Base-by-base conservation (phyloP, 1,284 basidiomycete species). In the Lentinus polychrous region DNA sequence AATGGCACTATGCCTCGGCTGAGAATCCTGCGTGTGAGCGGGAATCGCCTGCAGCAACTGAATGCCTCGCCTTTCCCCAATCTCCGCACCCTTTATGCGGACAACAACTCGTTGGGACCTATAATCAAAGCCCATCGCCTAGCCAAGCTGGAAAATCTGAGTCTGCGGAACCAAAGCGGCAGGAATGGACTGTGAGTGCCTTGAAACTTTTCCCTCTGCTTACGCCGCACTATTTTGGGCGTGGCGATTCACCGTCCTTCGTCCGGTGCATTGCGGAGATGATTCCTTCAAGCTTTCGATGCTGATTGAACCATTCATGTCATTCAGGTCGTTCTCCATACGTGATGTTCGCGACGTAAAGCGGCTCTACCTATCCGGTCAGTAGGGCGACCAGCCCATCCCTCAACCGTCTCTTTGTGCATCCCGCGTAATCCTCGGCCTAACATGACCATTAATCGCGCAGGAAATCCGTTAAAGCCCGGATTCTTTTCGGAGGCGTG, bases 291-390 rank as follows among this genome's bases (percentile, higher is more conserved):
- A 27, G 27, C 27, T 27, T 27, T 27, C 5, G 10, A 27, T 10
- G 27, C 27, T 27, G 27, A 12, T 43, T 43, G 20, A 43, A 43
- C 31, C 46, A n/a, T n/a, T n/a, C n/a, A n/a, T 46, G 37, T 22
- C 35, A 24, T 45, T 23, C 53, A 65, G 62, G 50, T 49, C 55
- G 14, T 63, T 85, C 54, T 73, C 80, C 55, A 78, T 79, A 51
- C 77, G 80, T 52, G 85, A 93, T 64, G 76, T 96, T 58, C 81
- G 91, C 59, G 89, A 94, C 69, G 81, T 93, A 56, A 94, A 94
- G 69, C 80, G 95, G 42, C 71, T 99, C 58, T 99, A 97, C 73
- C 78, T 98, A 45, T 94, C 91, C 52, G 93, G 93, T 86, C 70
- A 66, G 81, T 74, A 45, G 31, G 12, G 32, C 41, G 34, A n/a